A percentile compares a stretch with the other conserved stretches of the same genome.
Conservation (phyloP, 2,329 filamentous ascomycete species). For the Aspergillus glaucus region DNA sequence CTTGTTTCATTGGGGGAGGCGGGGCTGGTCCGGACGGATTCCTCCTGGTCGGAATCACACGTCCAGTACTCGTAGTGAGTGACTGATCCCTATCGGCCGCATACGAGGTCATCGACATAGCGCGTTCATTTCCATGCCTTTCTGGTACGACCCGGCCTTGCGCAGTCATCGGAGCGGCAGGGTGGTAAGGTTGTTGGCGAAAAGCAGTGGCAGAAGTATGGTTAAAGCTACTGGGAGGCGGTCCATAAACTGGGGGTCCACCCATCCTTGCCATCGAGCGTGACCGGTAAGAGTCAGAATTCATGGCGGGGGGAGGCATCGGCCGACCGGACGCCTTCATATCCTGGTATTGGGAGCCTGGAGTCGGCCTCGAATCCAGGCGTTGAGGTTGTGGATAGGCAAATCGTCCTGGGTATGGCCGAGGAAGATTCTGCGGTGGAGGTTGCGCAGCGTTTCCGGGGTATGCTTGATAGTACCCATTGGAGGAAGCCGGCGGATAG, state of each 20-base stretch:
- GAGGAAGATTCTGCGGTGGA: slow-evolving; percentile 54
- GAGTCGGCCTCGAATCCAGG: slow-evolving; percentile 55
- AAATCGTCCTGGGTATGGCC: slow-evolving; percentile 58
- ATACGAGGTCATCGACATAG: slow-evolving; percentile 92
- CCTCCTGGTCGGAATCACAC: slow-evolving; percentile 75
- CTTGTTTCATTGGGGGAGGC: slow-evolving; percentile 19
- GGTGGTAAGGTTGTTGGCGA: slow-evolving; percentile 68
- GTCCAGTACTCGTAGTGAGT: slow-evolving; percentile 81
- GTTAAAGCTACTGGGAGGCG: slow-evolving; percentile 56
- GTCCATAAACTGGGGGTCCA: slow-evolving; percentile 66
- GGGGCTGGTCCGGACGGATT: slow-evolving; percentile 49
- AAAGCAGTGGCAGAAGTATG: slow-evolving; percentile 67
- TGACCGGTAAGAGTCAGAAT: slow-evolving; percentile 81
- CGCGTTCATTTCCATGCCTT: slow-evolving; percentile 82
- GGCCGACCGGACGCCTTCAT: slow-evolving; percentile 54
- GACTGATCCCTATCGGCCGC: slow-evolving; percentile 67
- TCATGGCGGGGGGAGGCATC: slow-evolving; percentile 64
- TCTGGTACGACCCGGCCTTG: slow-evolving; percentile 89
- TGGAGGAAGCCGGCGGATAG: slow-evolving; percentile 34
- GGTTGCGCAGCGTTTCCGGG: slow-evolving; percentile 38
- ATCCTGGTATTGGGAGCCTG: slow-evolving; percentile 50
- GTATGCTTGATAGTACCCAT: slow-evolving; percentile 38
- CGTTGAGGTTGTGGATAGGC: slow-evolving; percentile 69
- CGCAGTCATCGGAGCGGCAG: slow-evolving; percentile 67
- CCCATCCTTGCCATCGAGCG: slow-evolving; percentile 78